Evolutionary conservation across 1,284 basidiomycete genomes (phyloP).

Genomic region (Marasmius oreades): DNA sequence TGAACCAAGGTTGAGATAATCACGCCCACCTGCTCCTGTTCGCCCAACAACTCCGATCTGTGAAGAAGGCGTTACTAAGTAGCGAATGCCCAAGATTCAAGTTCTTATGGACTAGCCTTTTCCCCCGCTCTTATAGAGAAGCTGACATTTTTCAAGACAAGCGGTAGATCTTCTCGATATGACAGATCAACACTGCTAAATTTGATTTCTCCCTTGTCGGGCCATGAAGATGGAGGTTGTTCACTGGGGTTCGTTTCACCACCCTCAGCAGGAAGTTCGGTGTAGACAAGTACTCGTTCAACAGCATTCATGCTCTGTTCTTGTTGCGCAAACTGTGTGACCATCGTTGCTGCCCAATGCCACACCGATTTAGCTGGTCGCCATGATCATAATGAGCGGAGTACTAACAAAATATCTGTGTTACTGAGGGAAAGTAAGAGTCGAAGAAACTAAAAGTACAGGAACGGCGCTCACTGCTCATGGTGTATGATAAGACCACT

Average conservation of each 20-base stretch:
- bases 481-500: slow-evolving; percentile 61
- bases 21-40: slow-evolving; percentile 56
- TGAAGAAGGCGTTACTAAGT: background rate
- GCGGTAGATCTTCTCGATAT: slow-evolving; percentile 70
- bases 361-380: slow-evolving; percentile 9
- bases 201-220: slow-evolving; percentile 54
- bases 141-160: slow-evolving; percentile 66
- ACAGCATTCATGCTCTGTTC: slow-evolving; percentile 76
- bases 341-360: slow-evolving; percentile 43
- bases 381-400: background rate
- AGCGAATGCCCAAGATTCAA: background rate
- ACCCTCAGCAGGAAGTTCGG: slow-evolving; percentile 51
- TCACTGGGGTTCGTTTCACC: slow-evolving; percentile 32
- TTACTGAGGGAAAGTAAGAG: slow-evolving; percentile 34
- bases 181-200: slow-evolving; percentile 62
- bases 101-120: slow-evolving; percentile 42
- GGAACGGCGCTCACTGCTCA: slow-evolving; percentile 43
- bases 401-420: slow-evolving; percentile 50
- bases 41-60: slow-evolving; percentile 74
- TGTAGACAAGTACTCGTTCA: slow-evolving; percentile 60
- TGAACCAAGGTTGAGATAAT: background rate
- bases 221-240: slow-evolving; percentile 67
- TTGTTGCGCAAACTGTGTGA: slow-evolving; percentile 53
- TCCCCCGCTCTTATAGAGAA: slow-evolving; percentile 67
- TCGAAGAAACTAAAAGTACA: background rate